Evolutionary conservation across 768 basidiomycete genomes (phyloP).

Genomic region (Leucosporidium yakuticum): DNA sequence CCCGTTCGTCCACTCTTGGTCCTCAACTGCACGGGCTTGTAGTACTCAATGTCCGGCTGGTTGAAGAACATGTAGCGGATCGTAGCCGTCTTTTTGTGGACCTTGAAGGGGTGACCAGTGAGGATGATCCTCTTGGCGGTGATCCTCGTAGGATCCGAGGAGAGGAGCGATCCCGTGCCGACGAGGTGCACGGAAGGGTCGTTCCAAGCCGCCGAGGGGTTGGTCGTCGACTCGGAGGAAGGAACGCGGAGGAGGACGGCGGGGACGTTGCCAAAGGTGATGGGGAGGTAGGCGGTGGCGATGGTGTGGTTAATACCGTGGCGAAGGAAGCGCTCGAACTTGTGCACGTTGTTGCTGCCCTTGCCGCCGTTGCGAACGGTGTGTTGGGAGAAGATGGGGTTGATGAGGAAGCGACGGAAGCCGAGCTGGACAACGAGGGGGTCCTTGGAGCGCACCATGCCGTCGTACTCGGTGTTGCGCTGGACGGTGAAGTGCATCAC

Average conservation of each 20-base stretch:
- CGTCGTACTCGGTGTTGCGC: slow-evolving; percentile 88
- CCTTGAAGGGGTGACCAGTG: slow-evolving; percentile 92
- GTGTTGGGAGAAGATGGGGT: slow-evolving; percentile 88
- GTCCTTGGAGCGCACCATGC: slow-evolving; percentile 89
- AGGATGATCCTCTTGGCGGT: slow-evolving; percentile 89
- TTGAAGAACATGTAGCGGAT: slow-evolving; percentile 99
- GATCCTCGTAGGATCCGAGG: slow-evolving; percentile 83
- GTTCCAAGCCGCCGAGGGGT: slow-evolving; percentile 4
- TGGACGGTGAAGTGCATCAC: slow-evolving; percentile 88
- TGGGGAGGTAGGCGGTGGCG: slow-evolving; percentile 82
- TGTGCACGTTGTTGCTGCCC: slow-evolving; percentile 94
- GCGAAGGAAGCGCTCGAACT: slow-evolving; percentile 82
- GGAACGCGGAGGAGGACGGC: slow-evolving; percentile 34
- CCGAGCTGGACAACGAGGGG: slow-evolving; percentile 82
- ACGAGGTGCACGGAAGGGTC: slow-evolving; percentile 54
- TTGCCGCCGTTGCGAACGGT: slow-evolving; percentile 74
- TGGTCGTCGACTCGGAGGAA: slow-evolving; percentile 10
- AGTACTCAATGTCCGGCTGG: slow-evolving; percentile 80
- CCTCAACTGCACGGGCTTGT: slow-evolving; percentile 84
- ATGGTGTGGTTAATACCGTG: slow-evolving; percentile 63
- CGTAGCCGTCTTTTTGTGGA: slow-evolving; percentile 94
- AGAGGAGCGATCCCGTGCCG: slow-evolving; percentile 78
- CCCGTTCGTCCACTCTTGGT: slow-evolving; percentile 86
- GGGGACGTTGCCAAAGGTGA: slow-evolving; percentile 62
- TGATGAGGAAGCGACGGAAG: slow-evolving; percentile 71